phyloP scores from a whole-genome alignment of 768 basidiomycete genomes.

The Mycena pura region DNA sequence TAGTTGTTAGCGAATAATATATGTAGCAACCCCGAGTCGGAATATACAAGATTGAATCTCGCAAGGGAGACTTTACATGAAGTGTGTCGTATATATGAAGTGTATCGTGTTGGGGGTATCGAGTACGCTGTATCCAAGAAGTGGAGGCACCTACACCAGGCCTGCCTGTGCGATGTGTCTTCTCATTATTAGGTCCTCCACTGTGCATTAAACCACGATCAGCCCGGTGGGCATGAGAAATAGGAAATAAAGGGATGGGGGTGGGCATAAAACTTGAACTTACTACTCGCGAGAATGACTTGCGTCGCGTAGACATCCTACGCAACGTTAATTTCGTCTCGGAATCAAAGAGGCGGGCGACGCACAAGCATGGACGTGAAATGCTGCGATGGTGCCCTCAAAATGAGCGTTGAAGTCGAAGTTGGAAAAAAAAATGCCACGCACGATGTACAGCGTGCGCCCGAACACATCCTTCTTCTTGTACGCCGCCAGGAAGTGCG shows the following conservation, averaged over 20 bases:
- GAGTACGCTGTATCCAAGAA: no score
- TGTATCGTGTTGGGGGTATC: no score
- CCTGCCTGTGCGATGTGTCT: conserved; percentile 67
- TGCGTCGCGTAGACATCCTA: conserved; percentile 75
- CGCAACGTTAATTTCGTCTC: no score
- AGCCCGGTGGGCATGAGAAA: background rate
- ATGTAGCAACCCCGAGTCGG: no score
- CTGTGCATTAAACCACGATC: conserved; percentile 39
- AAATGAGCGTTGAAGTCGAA: no score
- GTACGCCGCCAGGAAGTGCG: conserved; percentile 83
- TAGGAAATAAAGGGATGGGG: background rate
- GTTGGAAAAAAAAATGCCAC: conserved; percentile 37
- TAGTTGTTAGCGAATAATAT: no score
- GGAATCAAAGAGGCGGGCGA: conserved; percentile 12
- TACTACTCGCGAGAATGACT: conserved; percentile 67
- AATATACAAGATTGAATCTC: no score
- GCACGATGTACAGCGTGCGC: conserved; percentile 68
- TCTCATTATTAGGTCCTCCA: conserved; percentile 71
- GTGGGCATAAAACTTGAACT: no score
- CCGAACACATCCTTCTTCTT: conserved; percentile 65
- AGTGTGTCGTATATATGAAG: no score
- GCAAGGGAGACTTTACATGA: no score
- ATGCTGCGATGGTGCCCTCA: conserved; percentile 59
- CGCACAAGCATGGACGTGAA: conserved; percentile 73
- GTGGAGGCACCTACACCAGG: background rate